Evolutionary conservation across 768 basidiomycete genomes (phyloP).

Genomic region (Boletales sp.): DNA sequence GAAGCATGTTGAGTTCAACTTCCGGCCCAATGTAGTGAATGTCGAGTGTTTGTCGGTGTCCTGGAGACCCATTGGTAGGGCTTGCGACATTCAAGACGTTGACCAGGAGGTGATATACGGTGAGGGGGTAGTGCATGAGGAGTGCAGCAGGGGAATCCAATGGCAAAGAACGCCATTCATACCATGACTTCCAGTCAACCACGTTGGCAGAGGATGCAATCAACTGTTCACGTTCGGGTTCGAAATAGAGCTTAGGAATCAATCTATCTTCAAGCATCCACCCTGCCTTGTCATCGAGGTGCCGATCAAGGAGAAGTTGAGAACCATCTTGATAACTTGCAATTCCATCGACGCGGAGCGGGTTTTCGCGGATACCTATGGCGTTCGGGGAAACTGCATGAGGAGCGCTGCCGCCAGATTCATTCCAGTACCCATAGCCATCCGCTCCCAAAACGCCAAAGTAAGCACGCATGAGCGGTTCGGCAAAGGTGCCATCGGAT

Average conservation of each 20-base stretch:
- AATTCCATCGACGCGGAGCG: constrained; percentile 5
- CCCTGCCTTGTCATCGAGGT: constrained; percentile 30
- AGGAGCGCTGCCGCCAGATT: constrained; percentile 31
- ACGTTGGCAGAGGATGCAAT: constrained; percentile 27
- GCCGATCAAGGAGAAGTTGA: constrained; percentile 28
- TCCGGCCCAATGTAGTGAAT: constrained; percentile 39
- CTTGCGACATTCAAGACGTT: constrained; percentile 32
- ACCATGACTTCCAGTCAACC: constrained; percentile 42
- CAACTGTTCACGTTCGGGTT: constrained; percentile 22
- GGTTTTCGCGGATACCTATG: constrained; percentile 1
- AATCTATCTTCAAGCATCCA: constrained; percentile 29
- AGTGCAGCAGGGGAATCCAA: constrained; percentile 41
- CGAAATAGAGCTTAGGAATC: constrained; percentile 32
- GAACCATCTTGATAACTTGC: constrained; percentile 32
- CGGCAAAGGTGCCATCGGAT: constrained; percentile 37
- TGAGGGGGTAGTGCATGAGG: constrained; percentile 42
- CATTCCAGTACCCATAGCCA: constrained; percentile 42
- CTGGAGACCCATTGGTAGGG: constrained; percentile 18
- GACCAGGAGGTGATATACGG: constrained; percentile 37
- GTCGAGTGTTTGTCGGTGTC: constrained; percentile 25
- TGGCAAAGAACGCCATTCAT: constrained; percentile 44
- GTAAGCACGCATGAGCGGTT: constrained; percentile 31
- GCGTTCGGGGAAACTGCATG: constrained; percentile 25
- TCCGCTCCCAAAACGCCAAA: constrained; percentile 37
- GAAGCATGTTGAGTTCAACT: constrained; percentile 39